phyloP scores from a whole-genome alignment of 2,329 filamentous ascomycete species.

The Diaporthe eres region DNA sequence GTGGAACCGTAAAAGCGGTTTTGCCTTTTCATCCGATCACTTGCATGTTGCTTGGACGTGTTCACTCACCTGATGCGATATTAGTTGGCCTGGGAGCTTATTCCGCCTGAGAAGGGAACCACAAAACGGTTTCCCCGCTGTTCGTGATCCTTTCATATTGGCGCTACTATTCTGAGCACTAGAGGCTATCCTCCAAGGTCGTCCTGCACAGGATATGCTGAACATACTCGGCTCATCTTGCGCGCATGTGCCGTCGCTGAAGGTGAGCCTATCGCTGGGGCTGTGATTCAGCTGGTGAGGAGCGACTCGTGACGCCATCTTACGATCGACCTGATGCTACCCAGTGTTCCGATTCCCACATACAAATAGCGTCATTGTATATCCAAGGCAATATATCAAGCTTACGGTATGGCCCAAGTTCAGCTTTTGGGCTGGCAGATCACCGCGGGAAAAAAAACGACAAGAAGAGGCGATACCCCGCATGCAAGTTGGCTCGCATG shows the following conservation, averaged over 20 bases:
- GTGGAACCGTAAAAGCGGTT: not conserved
- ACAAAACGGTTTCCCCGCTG: conserved; percentile 1
- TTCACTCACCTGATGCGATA: not conserved
- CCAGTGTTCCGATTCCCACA: not conserved
- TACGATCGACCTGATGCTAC: not conserved
- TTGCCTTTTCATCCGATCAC: not conserved
- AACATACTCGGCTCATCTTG: not conserved
- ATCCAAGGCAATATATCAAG: conserved; percentile 7
- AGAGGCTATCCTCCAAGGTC: not conserved
- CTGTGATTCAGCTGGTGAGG: not conserved
- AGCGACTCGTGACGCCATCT: not conserved
- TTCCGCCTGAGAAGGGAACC: not conserved
- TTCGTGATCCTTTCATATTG: not conserved
- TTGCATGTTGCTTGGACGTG: not conserved
- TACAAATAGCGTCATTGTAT: not conserved
- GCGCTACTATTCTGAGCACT: not conserved
- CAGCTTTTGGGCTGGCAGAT: not conserved
- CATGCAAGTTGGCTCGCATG: conserved; percentile 25
- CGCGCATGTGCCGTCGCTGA: not conserved
- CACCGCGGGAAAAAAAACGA: not conserved
- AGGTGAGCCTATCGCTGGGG: not conserved
- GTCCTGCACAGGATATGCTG: not conserved
- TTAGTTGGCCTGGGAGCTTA: not conserved
- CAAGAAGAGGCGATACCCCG: conserved; percentile 24
- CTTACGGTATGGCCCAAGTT: not conserved